These are phyloP conservation scores for Backusella luteola DNA, from an alignment of 192 early-diverging fungal genomes.

Conservation along the genomic window DNA sequence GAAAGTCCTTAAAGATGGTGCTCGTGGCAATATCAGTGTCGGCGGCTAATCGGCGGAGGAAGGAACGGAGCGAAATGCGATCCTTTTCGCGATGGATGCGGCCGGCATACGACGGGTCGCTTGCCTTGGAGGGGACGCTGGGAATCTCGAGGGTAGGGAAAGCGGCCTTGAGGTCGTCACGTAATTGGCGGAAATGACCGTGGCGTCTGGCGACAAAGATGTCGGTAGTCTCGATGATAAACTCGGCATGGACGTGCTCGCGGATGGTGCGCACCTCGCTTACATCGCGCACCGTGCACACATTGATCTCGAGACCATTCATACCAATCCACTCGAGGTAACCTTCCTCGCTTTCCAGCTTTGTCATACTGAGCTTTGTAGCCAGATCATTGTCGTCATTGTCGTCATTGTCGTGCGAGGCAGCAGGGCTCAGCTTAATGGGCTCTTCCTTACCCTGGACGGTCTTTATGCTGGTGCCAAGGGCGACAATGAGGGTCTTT, in stretches of 20 bases:
- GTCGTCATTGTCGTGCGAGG: neutral
- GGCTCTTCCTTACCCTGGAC: slow-evolving; percentile 26
- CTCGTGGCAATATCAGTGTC: slow-evolving; percentile 34
- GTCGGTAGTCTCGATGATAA: slow-evolving; percentile 32
- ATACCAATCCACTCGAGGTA: slow-evolving; percentile 21
- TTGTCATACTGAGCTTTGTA: neutral
- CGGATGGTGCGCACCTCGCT: slow-evolving; percentile 42
- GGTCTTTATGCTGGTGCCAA: slow-evolving; percentile 34
- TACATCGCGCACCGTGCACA: slow-evolving; percentile 40
- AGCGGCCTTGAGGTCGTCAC: slow-evolving; percentile 37
- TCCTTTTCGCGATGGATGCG: slow-evolving; percentile 46
- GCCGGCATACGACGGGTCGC: slow-evolving; percentile 24
- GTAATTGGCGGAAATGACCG: slow-evolving; percentile 44
- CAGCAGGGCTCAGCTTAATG: neutral
- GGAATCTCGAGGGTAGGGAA: slow-evolving; percentile 50
- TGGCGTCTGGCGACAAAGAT: slow-evolving; percentile 43
- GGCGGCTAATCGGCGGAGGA: slow-evolving; percentile 39
- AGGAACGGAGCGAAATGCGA: slow-evolving; percentile 44
- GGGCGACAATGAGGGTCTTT: slow-evolving; percentile 26
- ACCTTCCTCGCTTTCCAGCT: slow-evolving; percentile 16
- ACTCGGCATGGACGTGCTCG: slow-evolving; percentile 44
- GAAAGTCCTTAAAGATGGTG: slow-evolving; percentile 34
- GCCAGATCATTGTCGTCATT: neutral
- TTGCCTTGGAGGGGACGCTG: slow-evolving; percentile 37
- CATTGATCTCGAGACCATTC: slow-evolving; percentile 44